A percentile compares a stretch with the other conserved stretches of the same genome.
Evolutionary conservation across 805 yeast genomes (phyloP).

Genomic region (Candida ovalis): DNA sequence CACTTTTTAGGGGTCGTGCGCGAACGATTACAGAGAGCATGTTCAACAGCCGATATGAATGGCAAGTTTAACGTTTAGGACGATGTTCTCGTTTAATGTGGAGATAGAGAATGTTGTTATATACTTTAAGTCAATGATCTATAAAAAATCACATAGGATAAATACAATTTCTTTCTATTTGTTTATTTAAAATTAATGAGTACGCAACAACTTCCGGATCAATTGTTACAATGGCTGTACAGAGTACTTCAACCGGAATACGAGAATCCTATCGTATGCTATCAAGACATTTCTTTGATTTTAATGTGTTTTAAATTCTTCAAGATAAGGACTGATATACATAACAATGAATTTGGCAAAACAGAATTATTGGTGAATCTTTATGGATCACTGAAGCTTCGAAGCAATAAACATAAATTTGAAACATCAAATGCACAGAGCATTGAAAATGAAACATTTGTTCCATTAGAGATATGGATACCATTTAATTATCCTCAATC

Average conservation of each 20-base stretch:
- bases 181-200: background rate
- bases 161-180: too few relatives aligned
- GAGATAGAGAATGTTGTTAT: background rate
- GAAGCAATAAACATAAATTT: background rate
- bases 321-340: slow-evolving; percentile 66
- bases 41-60: too few relatives aligned
- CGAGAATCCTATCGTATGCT: slow-evolving; percentile 49
- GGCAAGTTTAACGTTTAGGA: too few relatives aligned
- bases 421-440: slow-evolving; percentile 19
- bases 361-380: slow-evolving; percentile 59
- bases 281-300: slow-evolving; percentile 57
- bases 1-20: background rate
- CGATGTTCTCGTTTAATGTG: too few relatives aligned
- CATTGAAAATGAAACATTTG: slow-evolving; percentile 22
- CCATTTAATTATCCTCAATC: slow-evolving; percentile 67
- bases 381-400: slow-evolving; percentile 48
- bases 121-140: background rate
- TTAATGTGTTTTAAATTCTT: slow-evolving; percentile 51
- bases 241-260: slow-evolving; percentile 59
- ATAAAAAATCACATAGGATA: background rate
- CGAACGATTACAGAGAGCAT: background rate
- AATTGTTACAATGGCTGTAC: slow-evolving; percentile 54
- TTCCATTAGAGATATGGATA: slow-evolving; percentile 72
- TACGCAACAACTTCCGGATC: slow-evolving; percentile 32
- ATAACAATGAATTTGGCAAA: slow-evolving; percentile 53